These are phyloP conservation scores for Centaurea solstitialis DNA, from an alignment of 129 eudicot species.

Conservation along the genomic window DNA sequence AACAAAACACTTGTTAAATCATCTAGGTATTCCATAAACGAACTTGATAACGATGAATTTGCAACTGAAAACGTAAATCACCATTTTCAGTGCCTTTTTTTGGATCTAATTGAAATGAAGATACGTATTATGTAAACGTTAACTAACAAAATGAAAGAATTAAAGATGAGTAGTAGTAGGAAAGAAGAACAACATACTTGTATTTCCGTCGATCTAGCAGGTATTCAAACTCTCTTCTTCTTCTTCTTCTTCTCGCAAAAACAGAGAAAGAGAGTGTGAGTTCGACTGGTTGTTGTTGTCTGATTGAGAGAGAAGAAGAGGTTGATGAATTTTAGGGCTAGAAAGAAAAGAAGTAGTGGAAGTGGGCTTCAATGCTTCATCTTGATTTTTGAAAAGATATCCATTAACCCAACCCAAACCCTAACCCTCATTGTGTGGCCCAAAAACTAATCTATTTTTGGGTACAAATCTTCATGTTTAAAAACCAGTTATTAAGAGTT, in stretches of 20 bases:
- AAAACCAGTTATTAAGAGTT: too few species aligned
- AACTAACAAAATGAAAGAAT: conserved; percentile 8
- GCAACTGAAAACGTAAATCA: not conserved
- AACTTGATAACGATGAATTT: not conserved
- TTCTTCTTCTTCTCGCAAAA: not conserved
- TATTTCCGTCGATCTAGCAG: conserved; percentile 4
- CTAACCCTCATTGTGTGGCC: not conserved
- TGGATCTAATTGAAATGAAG: not conserved
- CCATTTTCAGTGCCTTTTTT: not conserved
- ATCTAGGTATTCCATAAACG: not conserved
- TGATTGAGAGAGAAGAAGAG: too few species aligned
- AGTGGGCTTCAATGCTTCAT: not conserved
- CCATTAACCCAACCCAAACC: not conserved
- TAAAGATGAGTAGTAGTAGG: not conserved
- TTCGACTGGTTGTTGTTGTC: not conserved
- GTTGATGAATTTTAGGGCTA: conserved; percentile 15
- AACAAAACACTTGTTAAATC: not conserved
- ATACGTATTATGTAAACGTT: not conserved
- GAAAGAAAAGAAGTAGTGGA: not conserved
- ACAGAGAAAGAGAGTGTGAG: not conserved
- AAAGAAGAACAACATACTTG: conserved; percentile 4
- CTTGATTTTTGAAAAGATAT: not conserved
- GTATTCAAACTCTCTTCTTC: conserved; percentile 8
- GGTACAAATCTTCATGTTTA: not conserved
- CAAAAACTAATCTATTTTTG: not conserved